A percentile compares a stretch with the other conserved stretches of the same genome.
Conservation (phyloP, 2,329 filamentous ascomycete genomes). For the Apiospora pterosperma region DNA sequence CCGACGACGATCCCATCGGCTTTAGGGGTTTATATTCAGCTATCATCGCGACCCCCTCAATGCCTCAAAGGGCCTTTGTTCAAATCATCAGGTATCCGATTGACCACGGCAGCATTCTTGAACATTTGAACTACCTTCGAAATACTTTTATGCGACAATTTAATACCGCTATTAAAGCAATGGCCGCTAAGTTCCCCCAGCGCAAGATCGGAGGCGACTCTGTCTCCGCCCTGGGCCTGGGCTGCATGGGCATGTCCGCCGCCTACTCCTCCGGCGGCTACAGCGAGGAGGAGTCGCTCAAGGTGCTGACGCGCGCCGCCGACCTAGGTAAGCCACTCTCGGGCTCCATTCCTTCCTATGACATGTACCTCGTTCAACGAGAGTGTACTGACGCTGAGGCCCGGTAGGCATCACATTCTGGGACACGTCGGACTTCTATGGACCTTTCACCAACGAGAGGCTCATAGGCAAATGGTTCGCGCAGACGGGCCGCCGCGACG, state of each 20-base stretch:
- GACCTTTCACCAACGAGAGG: constrained; percentile 37
- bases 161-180: too few species aligned
- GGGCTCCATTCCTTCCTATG: too few species aligned
- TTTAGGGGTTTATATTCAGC: background rate
- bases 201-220: constrained; percentile 35
- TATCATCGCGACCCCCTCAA: background rate
- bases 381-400: too few species aligned
- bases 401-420: constrained; percentile 25
- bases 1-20: background rate
- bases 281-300: constrained; percentile 21
- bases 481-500: constrained; percentile 39
- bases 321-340: too few species aligned
- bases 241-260: constrained; percentile 41
- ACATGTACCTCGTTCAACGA: too few species aligned
- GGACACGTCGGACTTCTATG: constrained; percentile 31
- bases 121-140: too few species aligned
- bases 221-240: constrained; percentile 43
- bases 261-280: constrained; percentile 27
- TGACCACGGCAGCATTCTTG: background rate
- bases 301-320: constrained; percentile 21
- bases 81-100: background rate
- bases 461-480: constrained; percentile 39
- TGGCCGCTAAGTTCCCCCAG: constrained; percentile 29
- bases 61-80: background rate
- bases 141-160: too few species aligned